These are phyloP conservation scores for Entonaema liquescens DNA, from an alignment of 495 filamentous ascomycete genomes.

Conservation along the genomic window DNA sequence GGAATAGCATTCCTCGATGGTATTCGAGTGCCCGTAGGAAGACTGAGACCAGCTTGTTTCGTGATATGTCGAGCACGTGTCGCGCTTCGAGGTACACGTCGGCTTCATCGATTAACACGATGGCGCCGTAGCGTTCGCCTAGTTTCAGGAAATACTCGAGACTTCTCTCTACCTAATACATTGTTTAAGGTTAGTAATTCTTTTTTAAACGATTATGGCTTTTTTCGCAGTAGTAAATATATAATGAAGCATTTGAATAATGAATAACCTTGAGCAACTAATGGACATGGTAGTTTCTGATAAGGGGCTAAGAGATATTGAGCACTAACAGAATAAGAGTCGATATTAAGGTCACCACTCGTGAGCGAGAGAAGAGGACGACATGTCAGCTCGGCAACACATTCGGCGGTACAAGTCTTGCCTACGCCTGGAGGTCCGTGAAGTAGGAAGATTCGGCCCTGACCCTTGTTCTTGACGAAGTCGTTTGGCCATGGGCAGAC, in stretches of 20 bases:
- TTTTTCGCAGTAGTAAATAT: not conserved
- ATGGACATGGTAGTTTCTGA: not conserved
- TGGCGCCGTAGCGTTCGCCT: slow-evolving; percentile 54
- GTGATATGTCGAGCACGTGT: slow-evolving; percentile 72
- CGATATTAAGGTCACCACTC: slow-evolving; percentile 49
- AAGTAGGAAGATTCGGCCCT: slow-evolving; percentile 43
- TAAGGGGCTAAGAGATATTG: not conserved
- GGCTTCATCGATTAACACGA: slow-evolving; percentile 56
- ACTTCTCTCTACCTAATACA: slow-evolving; percentile 45
- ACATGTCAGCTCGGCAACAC: slow-evolving; percentile 50
- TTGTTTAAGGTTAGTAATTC: not conserved
- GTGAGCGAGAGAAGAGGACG: slow-evolving; percentile 53
- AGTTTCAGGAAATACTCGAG: slow-evolving; percentile 53
- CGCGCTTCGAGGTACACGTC: slow-evolving; percentile 69
- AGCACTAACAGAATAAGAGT: slow-evolving; percentile 13
- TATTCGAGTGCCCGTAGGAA: not conserved
- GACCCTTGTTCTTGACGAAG: slow-evolving; percentile 44
- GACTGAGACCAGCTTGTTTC: slow-evolving; percentile 81
- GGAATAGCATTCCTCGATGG: slow-evolving; percentile 41
- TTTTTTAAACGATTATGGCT: not conserved
- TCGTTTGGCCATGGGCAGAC: slow-evolving; percentile 42
- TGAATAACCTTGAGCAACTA: not conserved
- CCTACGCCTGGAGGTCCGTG: slow-evolving; percentile 42
- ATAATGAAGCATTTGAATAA: not conserved
- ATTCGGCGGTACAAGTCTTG: slow-evolving; percentile 48